phyloP scores from a whole-genome alignment of 495 filamentous ascomycete genomes.

The Wilcoxina mikolae region DNA sequence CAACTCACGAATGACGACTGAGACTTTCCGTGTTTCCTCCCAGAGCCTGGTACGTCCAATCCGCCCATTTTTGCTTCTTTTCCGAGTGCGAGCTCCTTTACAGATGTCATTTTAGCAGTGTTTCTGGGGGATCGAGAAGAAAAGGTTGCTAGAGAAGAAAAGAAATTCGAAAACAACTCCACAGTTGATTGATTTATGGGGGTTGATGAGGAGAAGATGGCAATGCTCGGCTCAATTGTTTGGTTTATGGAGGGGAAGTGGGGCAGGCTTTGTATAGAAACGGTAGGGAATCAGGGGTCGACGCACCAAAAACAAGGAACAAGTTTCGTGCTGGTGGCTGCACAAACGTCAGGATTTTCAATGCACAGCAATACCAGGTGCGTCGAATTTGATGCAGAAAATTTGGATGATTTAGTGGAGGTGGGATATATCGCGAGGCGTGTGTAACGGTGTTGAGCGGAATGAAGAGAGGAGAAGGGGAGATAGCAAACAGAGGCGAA shows the following conservation, averaged over 20 bases:
- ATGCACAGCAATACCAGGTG: not conserved
- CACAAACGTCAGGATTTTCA: not conserved
- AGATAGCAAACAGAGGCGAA: not conserved
- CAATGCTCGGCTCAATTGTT: not conserved
- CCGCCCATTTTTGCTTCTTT: slow-evolving; percentile 7
- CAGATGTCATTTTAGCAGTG: not conserved
- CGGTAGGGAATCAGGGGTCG: not conserved
- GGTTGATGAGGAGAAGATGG: not conserved
- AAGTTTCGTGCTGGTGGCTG: not conserved
- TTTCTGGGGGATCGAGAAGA: not conserved
- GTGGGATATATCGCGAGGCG: not conserved
- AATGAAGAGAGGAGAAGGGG: too few species aligned
- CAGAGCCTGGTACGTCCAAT: slow-evolving; percentile 14
- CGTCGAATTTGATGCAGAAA: not conserved
- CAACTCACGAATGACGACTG: slow-evolving; percentile 29
- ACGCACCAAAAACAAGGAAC: slow-evolving; percentile 2
- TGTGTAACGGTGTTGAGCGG: not conserved
- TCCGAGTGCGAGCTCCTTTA: slow-evolving; percentile 4
- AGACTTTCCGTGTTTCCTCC: slow-evolving; percentile 24
- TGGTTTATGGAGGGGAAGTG: not conserved
- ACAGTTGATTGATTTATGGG: not conserved
- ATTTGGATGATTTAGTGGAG: not conserved
- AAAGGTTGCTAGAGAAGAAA: not conserved
- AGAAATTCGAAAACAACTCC: not conserved
- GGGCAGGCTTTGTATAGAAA: not conserved